A percentile compares a stretch with the other conserved stretches of the same genome.
phyloP scores from a whole-genome alignment of 192 early-diverging fungal genomes.

The Coemansia sp. region DNA sequence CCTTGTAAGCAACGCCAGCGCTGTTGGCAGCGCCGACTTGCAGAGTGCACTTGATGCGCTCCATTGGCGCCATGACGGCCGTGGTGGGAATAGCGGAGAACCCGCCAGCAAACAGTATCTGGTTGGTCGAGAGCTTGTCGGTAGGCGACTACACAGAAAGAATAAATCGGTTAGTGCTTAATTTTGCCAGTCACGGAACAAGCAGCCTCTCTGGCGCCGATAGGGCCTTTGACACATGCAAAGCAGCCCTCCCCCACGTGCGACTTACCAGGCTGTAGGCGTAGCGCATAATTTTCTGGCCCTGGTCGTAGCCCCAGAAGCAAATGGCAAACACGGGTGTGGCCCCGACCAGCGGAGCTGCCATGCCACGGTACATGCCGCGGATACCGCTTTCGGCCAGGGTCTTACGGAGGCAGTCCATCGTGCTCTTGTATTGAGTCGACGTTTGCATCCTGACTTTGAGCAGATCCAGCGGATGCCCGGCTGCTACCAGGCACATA shows the following conservation, averaged over 20 bases:
- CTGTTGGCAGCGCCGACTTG: conserved; percentile 62
- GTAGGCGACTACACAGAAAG: conserved; percentile 30
- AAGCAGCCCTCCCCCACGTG: conserved; percentile 11
- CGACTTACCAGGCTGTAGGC: conserved; percentile 42
- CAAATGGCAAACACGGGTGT: conserved; percentile 95
- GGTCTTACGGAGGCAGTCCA: conserved; percentile 91
- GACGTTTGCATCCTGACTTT: conserved; percentile 97
- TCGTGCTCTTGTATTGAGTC: conserved; percentile 78
- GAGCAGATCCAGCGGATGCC: conserved; percentile 85
- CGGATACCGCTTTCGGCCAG: conserved; percentile 85
- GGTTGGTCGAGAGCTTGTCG: conserved; percentile 61
- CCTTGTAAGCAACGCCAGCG: conserved; percentile 70
- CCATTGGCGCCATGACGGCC: conserved; percentile 90
- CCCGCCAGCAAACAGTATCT: conserved; percentile 86
- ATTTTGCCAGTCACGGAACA: neutral
- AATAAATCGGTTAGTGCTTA: neutral
- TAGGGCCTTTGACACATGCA: conserved; percentile 6
- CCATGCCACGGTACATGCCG: conserved; percentile 95
- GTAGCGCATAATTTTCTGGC: conserved; percentile 50
- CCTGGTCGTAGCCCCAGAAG: conserved; percentile 75
- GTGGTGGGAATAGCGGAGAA: conserved; percentile 97
- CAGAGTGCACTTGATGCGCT: conserved; percentile 93
- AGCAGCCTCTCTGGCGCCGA: neutral
- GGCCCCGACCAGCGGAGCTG: conserved; percentile 85
- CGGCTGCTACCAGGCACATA: conserved; percentile 69